phyloP scores from a whole-genome alignment of 23 red algal species.

The Agarophyton chilense region DNA sequence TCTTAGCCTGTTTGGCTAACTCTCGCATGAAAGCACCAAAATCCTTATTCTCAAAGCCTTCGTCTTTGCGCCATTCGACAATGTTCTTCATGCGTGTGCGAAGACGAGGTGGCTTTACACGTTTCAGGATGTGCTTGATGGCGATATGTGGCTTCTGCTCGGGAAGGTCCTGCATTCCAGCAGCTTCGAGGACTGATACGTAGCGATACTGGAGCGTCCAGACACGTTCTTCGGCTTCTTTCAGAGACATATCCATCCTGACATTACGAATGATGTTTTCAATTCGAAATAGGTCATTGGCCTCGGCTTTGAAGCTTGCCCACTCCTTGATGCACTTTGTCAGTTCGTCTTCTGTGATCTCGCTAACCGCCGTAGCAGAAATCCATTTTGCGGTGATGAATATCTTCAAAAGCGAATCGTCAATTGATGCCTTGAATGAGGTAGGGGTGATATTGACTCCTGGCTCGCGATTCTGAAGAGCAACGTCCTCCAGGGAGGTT shows the following conservation, averaged over 20 bases:
- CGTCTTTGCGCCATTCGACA: slow-evolving; percentile 22
- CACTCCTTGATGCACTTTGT: neutral
- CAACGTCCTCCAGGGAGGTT: too few species aligned
- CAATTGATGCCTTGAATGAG: slow-evolving; percentile 24
- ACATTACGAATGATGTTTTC: slow-evolving; percentile 8
- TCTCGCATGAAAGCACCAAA: slow-evolving; percentile 36
- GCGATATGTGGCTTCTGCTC: slow-evolving; percentile 39
- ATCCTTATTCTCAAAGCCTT: slow-evolving; percentile 30
- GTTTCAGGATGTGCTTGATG: slow-evolving; percentile 34
- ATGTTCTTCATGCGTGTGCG: slow-evolving; percentile 20
- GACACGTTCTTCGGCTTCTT: neutral
- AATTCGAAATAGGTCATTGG: slow-evolving; percentile 14
- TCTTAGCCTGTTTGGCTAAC: neutral
- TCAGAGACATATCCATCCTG: slow-evolving; percentile 35
- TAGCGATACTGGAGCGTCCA: slow-evolving; percentile 4
- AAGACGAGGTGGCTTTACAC: slow-evolving; percentile 12
- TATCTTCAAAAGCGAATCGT: slow-evolving; percentile 7
- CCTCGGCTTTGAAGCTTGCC: neutral
- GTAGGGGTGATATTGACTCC: neutral
- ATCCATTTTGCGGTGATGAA: slow-evolving; percentile 42
- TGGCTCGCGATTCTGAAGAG: slow-evolving; percentile 41
- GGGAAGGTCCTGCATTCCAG: neutral
- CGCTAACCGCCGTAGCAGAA: neutral
- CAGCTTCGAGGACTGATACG: neutral
- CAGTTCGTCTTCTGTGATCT: slow-evolving; percentile 24